A percentile compares a stretch with the other conserved stretches of the same genome.
These are phyloP conservation scores for Rehmannia glutinosa DNA, from an alignment of 257 asterid genomes.

Conservation along the genomic window DNA sequence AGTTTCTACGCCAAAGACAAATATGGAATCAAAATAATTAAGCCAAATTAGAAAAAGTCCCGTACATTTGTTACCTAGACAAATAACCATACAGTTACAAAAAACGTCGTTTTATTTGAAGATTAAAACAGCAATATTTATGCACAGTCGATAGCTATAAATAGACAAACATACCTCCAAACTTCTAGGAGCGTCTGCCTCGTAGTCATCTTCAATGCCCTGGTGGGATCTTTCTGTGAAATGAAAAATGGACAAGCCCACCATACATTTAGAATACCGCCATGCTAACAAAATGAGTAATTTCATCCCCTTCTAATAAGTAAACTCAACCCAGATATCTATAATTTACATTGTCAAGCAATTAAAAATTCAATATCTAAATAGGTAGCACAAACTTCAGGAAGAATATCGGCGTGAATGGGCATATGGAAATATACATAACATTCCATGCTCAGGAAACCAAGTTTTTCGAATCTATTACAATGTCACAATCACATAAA, in stretches of 20 bases:
- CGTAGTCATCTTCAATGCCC: constrained; percentile 90
- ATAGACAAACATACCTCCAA: constrained; percentile 67
- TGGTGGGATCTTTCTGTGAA: constrained; percentile 64
- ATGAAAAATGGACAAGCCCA: background rate
- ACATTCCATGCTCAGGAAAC: background rate
- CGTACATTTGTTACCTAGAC: too few relatives aligned
- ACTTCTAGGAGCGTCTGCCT: constrained; percentile 72
- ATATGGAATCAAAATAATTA: background rate
- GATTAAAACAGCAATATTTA: background rate
- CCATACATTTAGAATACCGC: background rate
- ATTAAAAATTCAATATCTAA: too few relatives aligned
- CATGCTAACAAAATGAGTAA: background rate
- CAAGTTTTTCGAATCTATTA: background rate
- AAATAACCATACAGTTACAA: background rate
- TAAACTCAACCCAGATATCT: background rate
- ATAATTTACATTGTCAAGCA: background rate
- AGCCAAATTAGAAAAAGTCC: background rate
- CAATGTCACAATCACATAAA: background rate
- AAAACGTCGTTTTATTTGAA: background rate
- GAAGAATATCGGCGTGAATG: too few relatives aligned
- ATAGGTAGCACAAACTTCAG: too few relatives aligned
- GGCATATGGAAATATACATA: too few relatives aligned
- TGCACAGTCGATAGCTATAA: background rate
- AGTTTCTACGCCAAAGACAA: background rate
- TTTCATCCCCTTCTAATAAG: background rate